Evolutionary conservation across 2,329 filamentous ascomycete species (phyloP).

Genomic region (Pseudocercospora macadamiae): DNA sequence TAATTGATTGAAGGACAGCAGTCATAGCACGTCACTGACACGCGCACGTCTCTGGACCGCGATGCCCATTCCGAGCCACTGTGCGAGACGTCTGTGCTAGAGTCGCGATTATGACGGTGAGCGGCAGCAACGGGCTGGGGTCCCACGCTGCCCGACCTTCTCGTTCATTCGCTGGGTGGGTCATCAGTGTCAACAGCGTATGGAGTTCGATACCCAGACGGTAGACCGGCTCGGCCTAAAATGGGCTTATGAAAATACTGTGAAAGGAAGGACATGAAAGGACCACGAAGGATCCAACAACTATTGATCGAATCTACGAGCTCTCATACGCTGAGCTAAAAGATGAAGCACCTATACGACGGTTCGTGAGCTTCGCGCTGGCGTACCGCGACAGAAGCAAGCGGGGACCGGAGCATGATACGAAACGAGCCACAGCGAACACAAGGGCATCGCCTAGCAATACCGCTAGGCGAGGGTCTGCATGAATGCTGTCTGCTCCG

Average conservation of each 20-base stretch:
- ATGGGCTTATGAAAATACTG: background rate
- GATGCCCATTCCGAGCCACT: background rate
- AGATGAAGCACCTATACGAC: conserved; percentile 5
- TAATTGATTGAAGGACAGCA: conserved; percentile 16
- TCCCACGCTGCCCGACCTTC: conserved; percentile 9
- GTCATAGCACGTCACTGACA: conserved; percentile 24
- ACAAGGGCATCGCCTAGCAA: background rate
- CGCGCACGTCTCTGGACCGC: conserved; percentile 3
- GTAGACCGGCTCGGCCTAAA: background rate
- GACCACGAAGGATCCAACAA: background rate
- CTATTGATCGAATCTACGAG: background rate
- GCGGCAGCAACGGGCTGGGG: background rate
- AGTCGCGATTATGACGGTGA: background rate
- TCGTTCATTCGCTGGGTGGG: conserved; percentile 1
- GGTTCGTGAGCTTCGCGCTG: conserved; percentile 8
- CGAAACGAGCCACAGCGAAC: conserved; percentile 27
- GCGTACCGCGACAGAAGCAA: conserved; percentile 16
- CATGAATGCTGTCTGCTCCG: conserved; percentile 5
- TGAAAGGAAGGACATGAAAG: background rate
- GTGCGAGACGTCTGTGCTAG: background rate
- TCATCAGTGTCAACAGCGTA: background rate
- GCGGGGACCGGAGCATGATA: conserved; percentile 22
- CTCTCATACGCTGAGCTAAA: background rate
- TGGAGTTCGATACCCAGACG: background rate
- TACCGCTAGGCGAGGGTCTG: conserved; percentile 8